A percentile compares a stretch with the other conserved stretches of the same genome.
phyloP scores from a whole-genome alignment of 805 yeast species.

The Helenozyma baotianmanensis region DNA sequence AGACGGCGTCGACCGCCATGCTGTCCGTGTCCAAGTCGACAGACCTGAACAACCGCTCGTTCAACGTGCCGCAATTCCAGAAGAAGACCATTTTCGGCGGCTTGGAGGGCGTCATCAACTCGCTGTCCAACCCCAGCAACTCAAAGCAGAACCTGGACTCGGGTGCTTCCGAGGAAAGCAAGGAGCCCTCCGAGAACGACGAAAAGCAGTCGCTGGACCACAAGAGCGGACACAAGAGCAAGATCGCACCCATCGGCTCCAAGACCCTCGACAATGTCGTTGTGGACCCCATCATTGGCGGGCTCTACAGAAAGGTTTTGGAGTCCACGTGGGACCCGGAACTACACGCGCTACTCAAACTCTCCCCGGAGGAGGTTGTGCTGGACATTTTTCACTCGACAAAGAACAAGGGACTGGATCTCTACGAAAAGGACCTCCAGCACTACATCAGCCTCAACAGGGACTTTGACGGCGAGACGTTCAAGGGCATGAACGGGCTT shows the following conservation, averaged over 20 bases:
- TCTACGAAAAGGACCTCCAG: conserved; percentile 16
- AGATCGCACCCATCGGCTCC: conserved; percentile 5
- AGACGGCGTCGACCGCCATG: conserved; percentile 3
- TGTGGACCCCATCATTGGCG: conserved; percentile 48
- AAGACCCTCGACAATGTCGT: conserved; percentile 17
- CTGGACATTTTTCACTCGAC: conserved; percentile 57
- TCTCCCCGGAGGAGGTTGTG: conserved; percentile 64
- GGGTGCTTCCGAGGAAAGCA: neutral
- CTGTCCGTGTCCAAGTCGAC: conserved; percentile 11
- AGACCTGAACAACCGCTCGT: conserved; percentile 17
- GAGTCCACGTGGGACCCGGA: conserved; percentile 61
- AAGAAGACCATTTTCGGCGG: conserved; percentile 47
- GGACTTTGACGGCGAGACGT: conserved; percentile 18
- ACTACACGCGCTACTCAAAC: conserved; percentile 43
- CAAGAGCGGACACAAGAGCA: conserved; percentile 1
- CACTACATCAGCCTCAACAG: conserved; percentile 16
- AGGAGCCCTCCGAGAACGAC: conserved; percentile 1
- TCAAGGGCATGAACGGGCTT: conserved; percentile 31
- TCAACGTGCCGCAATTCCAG: conserved; percentile 37
- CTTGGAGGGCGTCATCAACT: conserved; percentile 36
- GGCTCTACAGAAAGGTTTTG: conserved; percentile 49
- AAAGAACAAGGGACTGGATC: conserved; percentile 22
- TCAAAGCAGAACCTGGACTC: neutral
- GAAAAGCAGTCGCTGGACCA: conserved; percentile 2
- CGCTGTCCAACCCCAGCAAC: conserved; percentile 3